phyloP scores from a whole-genome alignment of 1,284 basidiomycete genomes.

The Ustilago bromivora region DNA sequence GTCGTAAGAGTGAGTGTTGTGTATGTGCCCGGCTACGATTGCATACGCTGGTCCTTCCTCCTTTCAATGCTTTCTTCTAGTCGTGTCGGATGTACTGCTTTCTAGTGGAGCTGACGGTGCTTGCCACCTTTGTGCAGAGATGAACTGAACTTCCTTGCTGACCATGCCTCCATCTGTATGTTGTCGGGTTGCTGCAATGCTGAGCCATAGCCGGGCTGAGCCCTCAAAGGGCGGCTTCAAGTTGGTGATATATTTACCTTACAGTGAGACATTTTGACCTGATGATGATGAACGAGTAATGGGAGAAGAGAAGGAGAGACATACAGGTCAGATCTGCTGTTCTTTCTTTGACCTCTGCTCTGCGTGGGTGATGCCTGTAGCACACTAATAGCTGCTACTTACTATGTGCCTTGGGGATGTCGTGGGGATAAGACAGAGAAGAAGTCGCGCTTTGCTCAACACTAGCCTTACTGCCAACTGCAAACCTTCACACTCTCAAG shows the following conservation, averaged over 20 bases:
- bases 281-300: constrained; percentile 26
- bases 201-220: constrained; percentile 32
- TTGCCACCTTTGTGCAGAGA: constrained; percentile 6
- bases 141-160: neutral
- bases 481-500: constrained; percentile 7
- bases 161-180: neutral
- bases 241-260: constrained; percentile 52
- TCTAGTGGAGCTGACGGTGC: constrained; percentile 1
- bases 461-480: constrained; percentile 18
- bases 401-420: constrained; percentile 51
- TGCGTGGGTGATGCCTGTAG: neutral
- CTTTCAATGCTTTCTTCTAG: constrained; percentile 9
- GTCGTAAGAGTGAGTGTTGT: constrained; percentile 33
- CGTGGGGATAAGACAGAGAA: constrained; percentile 38
- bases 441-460: constrained; percentile 5
- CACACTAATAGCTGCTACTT: constrained; percentile 17
- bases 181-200: constrained; percentile 13
- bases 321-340: constrained; percentile 16
- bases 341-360: neutral
- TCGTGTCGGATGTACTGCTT: constrained; percentile 1
- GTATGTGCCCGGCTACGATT: constrained; percentile 39
- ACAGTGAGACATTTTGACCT: constrained; percentile 61
- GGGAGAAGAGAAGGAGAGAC: constrained; percentile 13
- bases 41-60: constrained; percentile 25
- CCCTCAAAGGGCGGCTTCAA: constrained; percentile 20